Percentiles rank a stretch among this genome's conserved stretches.
phyloP scores from a whole-genome alignment of 2,329 filamentous ascomycete genomes.

The Aspergillus ochraceus region DNA sequence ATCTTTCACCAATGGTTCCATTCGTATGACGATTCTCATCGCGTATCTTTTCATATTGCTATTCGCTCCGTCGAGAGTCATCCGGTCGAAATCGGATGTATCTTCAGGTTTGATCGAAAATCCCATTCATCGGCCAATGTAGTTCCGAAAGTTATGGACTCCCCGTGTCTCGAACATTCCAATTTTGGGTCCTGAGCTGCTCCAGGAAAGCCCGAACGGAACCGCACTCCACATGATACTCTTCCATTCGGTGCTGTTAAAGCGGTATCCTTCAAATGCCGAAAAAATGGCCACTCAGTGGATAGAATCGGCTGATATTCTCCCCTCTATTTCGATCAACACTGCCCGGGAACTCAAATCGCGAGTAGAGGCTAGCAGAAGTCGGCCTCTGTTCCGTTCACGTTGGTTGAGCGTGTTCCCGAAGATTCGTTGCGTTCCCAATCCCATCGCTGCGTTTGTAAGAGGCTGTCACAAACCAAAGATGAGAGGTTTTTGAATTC shows the following conservation, averaged over 20 bases:
- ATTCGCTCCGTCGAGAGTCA: not conserved
- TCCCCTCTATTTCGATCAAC: not conserved
- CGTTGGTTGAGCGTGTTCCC: not conserved
- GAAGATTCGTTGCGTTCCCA: not conserved
- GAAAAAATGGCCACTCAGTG: not conserved
- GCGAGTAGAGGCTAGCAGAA: not conserved
- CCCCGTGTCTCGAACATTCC: not conserved
- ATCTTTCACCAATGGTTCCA: not conserved
- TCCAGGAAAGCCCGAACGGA: not conserved
- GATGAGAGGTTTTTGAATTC: not conserved
- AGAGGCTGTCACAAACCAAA: not conserved
- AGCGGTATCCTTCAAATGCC: not conserved
- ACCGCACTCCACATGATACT: not conserved
- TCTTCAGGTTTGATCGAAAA: not conserved
- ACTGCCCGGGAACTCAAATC: not conserved
- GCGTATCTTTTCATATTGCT: not conserved
- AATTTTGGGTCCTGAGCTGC: not conserved
- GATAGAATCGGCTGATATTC: not conserved
- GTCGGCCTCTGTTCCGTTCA: not conserved
- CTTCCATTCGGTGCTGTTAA: not conserved
- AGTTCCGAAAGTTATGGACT: not conserved
- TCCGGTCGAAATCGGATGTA: not conserved
- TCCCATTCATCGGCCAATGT: not conserved
- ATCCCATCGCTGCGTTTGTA: not conserved
- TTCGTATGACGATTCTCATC: not conserved